Percentiles rank a stretch among this genome's conserved stretches.
phyloP scores from a whole-genome alignment of 148 eudicot genomes.

The Bassia scoparia region DNA sequence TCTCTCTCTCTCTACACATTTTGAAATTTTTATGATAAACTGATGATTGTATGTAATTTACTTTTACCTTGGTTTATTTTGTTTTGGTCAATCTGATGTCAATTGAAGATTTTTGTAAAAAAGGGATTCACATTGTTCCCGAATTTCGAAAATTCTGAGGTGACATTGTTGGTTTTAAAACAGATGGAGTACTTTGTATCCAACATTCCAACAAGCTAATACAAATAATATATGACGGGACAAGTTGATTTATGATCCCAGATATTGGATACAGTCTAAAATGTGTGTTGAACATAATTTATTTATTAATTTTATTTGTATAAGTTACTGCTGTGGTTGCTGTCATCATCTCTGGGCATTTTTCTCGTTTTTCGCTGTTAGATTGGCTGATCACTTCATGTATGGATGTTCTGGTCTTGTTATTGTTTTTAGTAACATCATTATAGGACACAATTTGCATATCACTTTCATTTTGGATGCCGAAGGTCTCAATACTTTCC shows the following conservation, averaged over 20 bases:
- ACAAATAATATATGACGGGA: not conserved
- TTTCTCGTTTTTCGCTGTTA: not conserved
- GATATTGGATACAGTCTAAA: not conserved
- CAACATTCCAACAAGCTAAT: not conserved
- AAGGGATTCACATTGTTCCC: not conserved
- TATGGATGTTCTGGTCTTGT: not conserved
- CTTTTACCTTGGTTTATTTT: not conserved
- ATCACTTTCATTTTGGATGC: not conserved
- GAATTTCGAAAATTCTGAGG: not conserved
- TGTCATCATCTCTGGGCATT: not conserved
- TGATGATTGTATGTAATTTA: too few relatives aligned
- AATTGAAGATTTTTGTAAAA: not conserved
- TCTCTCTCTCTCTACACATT: too few relatives aligned
- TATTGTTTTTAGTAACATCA: not conserved
- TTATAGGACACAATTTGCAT: not conserved
- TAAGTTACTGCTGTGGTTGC: not conserved
- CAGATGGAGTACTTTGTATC: not conserved
- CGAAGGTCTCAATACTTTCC: not conserved
- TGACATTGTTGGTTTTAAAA: not conserved
- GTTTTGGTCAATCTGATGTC: not conserved
- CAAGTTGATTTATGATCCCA: not conserved
- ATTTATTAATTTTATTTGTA: not conserved
- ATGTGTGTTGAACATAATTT: not conserved
- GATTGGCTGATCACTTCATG: not conserved
- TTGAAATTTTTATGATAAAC: too few relatives aligned